These are phyloP conservation scores for Xylariomycetidae sp. DNA, from an alignment of 2,329 filamentous ascomycete species.

Conservation along the genomic window DNA sequence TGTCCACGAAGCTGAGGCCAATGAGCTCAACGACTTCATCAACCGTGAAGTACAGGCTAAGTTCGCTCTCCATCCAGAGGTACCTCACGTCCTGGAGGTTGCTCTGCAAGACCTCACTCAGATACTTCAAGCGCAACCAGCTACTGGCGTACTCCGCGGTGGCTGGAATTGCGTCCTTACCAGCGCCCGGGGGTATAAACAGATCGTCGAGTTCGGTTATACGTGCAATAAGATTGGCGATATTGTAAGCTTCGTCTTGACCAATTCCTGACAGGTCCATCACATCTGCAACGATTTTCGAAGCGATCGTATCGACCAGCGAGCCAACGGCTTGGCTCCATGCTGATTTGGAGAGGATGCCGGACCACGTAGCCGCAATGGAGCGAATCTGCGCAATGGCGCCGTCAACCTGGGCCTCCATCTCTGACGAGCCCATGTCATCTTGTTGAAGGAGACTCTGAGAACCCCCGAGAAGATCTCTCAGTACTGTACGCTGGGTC, in stretches of 20 bases:
- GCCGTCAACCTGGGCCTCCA: constrained; percentile 38
- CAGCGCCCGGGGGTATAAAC: constrained; percentile 39
- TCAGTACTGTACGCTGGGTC: constrained; percentile 54
- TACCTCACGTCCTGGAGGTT: constrained; percentile 58
- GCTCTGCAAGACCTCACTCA: constrained; percentile 60
- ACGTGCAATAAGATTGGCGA: constrained; percentile 51
- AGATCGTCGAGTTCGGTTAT: constrained; percentile 55
- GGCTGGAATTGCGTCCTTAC: constrained; percentile 39
- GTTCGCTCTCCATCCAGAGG: constrained; percentile 60
- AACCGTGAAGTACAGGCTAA: constrained; percentile 56
- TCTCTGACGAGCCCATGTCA: constrained; percentile 39
- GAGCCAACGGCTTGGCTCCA: constrained; percentile 59
- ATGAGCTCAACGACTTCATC: constrained; percentile 59
- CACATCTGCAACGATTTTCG: constrained; percentile 56
- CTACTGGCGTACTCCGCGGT: constrained; percentile 55
- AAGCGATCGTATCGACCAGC: constrained; percentile 51
- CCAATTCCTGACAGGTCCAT: constrained; percentile 56
- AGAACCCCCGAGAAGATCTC: constrained; percentile 54
- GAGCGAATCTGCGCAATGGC: constrained; percentile 47
- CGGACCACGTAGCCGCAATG: constrained; percentile 51
- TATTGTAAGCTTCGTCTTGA: constrained; percentile 58
- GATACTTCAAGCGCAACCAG: constrained; percentile 59
- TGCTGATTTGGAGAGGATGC: constrained; percentile 52
- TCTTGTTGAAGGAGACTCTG: constrained; percentile 56
- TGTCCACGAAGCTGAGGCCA: constrained; percentile 58